Percentiles rank a stretch among this genome's conserved stretches.
phyloP scores from a whole-genome alignment of 164 flowering plant species.

The Cinnamomum chago region DNA sequence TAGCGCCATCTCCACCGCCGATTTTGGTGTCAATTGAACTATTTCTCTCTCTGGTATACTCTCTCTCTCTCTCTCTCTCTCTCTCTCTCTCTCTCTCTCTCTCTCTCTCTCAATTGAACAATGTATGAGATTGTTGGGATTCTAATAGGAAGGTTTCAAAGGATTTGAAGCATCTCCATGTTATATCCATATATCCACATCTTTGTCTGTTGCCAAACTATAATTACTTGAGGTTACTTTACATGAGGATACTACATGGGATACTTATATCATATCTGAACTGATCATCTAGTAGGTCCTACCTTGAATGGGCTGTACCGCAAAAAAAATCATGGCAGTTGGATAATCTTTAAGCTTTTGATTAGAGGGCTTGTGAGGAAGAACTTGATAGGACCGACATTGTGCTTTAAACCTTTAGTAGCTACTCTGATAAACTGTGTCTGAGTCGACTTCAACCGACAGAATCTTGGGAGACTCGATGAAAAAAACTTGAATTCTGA shows the following conservation, averaged over 20 bases:
- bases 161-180: slow-evolving; percentile 46
- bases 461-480: too few species aligned
- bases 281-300: not conserved
- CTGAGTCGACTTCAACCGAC: too few species aligned
- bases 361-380: not conserved
- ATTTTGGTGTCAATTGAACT: not conserved
- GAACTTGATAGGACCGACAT: too few species aligned
- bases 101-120: not conserved
- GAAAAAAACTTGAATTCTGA: too few species aligned
- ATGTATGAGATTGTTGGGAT: slow-evolving; percentile 14
- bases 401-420: too few species aligned
- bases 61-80: too few species aligned
- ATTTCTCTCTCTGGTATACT: not conserved
- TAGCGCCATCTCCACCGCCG: slow-evolving; percentile 25
- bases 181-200: slow-evolving; percentile 61
- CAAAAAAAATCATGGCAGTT: too few species aligned
- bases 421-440: too few species aligned
- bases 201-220: slow-evolving; percentile 13
- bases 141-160: slow-evolving; percentile 54
- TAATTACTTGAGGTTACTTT: too few species aligned
- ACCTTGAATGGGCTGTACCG: not conserved
- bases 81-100: not conserved
- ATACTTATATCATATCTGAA: not conserved
- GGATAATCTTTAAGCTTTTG: not conserved
- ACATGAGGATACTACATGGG: not conserved